Base-by-base conservation (phyloP, 2,329 filamentous ascomycete species). In the Capronia coronata region DNA sequence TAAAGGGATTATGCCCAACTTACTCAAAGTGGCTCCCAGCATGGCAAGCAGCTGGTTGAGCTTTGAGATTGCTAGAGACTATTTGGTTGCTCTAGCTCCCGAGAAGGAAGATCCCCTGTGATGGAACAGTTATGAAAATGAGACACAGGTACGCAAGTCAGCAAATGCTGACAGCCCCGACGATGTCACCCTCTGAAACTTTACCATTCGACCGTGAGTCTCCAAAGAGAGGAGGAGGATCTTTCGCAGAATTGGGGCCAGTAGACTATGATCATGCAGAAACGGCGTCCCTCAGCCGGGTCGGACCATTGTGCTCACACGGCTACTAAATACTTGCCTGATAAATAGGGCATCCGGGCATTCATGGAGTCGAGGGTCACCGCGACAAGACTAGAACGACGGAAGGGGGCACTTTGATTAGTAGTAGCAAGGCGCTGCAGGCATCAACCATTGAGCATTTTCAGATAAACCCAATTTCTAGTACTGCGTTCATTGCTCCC, bases 11-110 rank as follows among this genome's bases (percentile, higher is more conserved):
- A 81, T 90, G 13, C 93, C 93, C 0, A 98, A 98, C 63, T 75
- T 98, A 18, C 78, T 98, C 54, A 98, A 98, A 70, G 93, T 98
- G 13, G 91, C 93, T 6, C 93, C 93, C 2, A 97, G 90, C 67
- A 98, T 98, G 91, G 93, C 93, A 13, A 94, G 89, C 61, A 96
- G 87, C 68, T 98, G 93, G 91, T 79, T 97, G 54, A 96, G 90
- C 68, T 98, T 94, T 65, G 93, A 98, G 71, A 73, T 97, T 65
- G 91, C 87, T 7, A 80, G 93, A 58, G 93, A 98, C 68, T 85
- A 94, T 64, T 71, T 97, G 34, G 73, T 94, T 27, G 42, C 46
- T 18, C 47, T 61, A 16, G 46, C 42, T 9, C 52, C 55, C 13
- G 43, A 49, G 9, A 52, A 54, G 19, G 25, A 43, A 49, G 59